Base-by-base conservation (phyloP, 495 filamentous ascomycete genomes). In the Penicillium simplicissimum region DNA sequence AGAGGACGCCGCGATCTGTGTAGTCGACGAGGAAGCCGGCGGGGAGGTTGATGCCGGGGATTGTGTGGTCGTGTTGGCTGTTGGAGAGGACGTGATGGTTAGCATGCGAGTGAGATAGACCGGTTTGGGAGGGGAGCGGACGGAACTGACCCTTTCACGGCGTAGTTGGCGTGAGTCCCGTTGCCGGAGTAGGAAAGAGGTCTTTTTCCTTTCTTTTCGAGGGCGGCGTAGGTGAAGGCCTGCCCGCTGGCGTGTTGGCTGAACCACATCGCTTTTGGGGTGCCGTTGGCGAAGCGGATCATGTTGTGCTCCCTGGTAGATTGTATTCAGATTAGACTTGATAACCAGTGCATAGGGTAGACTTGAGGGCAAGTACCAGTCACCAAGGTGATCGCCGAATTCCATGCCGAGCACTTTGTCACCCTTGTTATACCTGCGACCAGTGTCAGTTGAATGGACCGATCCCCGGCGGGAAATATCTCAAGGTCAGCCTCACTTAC, bases 41-140 rank as follows among this genome's bases (percentile, higher is more conserved):
- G 71, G 85, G 71, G 74, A 85, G 65, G 76, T 87, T 78, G 76
- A 93, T 14, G 76, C 87, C 71, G 71, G 92, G 76, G 79, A 94
- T 84, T 0, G 80, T 79, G 61, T 87, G 83, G 65, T 85, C 84
- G 58, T 87, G 84, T 53, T 69, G 70, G 17, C 79, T 81, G 51
- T 13, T 10, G 17, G 1, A 33, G 7, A 51, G n/a, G 3, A 3
- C 33, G n/a, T 31, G 25, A 5, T n/a, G 5, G 13, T 48, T 33
- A 52, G 57, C 5, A 14, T 14, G 21, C 37, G 31, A 35, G 11
- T 14, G 17, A 37, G 9, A 59, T 49, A n/a, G n/a, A n/a, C n/a
- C n/a, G 1, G 13, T 14, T 4, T 35, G 2, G 51, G 3, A 13
- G 21, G 10, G 47, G 34, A 55, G 34, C 17, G 28, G 23, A 25